Percentiles rank a stretch among this genome's conserved stretches.
These are phyloP conservation scores for Trichophyton benhamiae DNA, from an alignment of 2,329 filamentous ascomycete genomes.

Conservation along the genomic window DNA sequence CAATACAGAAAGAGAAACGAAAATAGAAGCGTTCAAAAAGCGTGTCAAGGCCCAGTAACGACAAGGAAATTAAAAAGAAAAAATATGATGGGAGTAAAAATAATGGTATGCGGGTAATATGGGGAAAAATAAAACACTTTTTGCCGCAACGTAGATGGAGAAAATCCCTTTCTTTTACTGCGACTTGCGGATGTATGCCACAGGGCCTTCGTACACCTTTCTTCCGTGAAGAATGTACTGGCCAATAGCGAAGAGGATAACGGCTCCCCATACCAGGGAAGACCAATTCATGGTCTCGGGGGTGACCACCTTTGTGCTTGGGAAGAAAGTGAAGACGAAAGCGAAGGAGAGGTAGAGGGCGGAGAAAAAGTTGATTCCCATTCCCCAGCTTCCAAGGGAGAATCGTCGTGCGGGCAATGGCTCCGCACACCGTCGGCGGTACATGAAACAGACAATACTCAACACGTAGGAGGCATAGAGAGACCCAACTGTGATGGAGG, in stretches of 20 bases:
- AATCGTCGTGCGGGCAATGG: constrained; percentile 12
- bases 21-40: neutral
- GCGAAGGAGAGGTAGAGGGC: constrained; percentile 24
- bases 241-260: constrained; percentile 12
- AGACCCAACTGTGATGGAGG: constrained; percentile 27
- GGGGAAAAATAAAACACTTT: neutral
- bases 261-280: constrained; percentile 21
- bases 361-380: constrained; percentile 26
- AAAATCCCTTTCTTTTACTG: constrained; percentile 3
- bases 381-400: constrained; percentile 19
- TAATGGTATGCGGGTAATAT: neutral
- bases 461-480: constrained; percentile 31
- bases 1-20: neutral
- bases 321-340: constrained; percentile 26
- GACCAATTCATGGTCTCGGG: constrained; percentile 30
- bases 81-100: neutral
- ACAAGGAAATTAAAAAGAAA: neutral
- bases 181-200: constrained; percentile 9
- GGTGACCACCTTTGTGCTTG: constrained; percentile 21
- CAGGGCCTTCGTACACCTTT: constrained; percentile 13
- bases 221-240: constrained; percentile 13
- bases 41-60: neutral
- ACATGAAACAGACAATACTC: constrained; percentile 24
- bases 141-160: neutral
- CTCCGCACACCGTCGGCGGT: constrained; percentile 24